These are phyloP conservation scores for Neophaeococcomyces aloes DNA, from an alignment of 2,329 filamentous ascomycete genomes.

Conservation along the genomic window DNA sequence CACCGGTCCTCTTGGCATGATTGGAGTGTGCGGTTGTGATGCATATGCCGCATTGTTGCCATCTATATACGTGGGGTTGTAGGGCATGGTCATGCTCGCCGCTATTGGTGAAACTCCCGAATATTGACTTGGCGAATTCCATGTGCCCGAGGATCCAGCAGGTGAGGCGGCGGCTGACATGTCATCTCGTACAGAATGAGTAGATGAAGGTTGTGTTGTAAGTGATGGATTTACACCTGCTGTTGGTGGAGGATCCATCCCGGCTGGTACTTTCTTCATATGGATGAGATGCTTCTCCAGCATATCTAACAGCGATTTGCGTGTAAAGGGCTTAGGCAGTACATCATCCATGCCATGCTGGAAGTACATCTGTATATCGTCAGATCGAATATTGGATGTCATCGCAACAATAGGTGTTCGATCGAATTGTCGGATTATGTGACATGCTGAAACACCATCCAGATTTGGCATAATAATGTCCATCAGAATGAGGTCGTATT, in stretches of 20 bases:
- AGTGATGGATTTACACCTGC: slow-evolving; percentile 14
- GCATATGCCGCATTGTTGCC: slow-evolving; percentile 2
- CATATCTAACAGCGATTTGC: slow-evolving; percentile 71
- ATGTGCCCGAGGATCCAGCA: slow-evolving; percentile 47
- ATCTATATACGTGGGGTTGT: slow-evolving; percentile 15
- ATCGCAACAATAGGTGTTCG: slow-evolving; percentile 86
- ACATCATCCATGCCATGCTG: slow-evolving; percentile 98
- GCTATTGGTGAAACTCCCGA: slow-evolving; percentile 48
- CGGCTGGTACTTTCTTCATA: slow-evolving; percentile 57
- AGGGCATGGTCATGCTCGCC: slow-evolving; percentile 36
- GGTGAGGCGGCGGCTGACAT: slow-evolving; percentile 54
- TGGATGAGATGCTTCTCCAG: slow-evolving; percentile 82
- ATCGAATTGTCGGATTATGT: slow-evolving; percentile 81
- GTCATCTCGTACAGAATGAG: slow-evolving; percentile 52
- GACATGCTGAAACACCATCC: slow-evolving; percentile 88
- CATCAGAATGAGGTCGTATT: slow-evolving; percentile 68
- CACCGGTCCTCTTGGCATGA: slow-evolving; percentile 1
- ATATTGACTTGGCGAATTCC: slow-evolving; percentile 53
- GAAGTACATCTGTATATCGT: slow-evolving; percentile 96
- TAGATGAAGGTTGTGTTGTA: slow-evolving; percentile 37
- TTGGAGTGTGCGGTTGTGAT: not conserved
- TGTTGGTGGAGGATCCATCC: slow-evolving; percentile 41
- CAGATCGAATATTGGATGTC: slow-evolving; percentile 95
- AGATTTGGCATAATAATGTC: slow-evolving; percentile 96
- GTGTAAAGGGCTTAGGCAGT: slow-evolving; percentile 90